A percentile compares a stretch with the other conserved stretches of the same genome.
These are phyloP conservation scores for Crithidia sp. DNA, from an alignment of 208 protist species.

Conservation along the genomic window DNA sequence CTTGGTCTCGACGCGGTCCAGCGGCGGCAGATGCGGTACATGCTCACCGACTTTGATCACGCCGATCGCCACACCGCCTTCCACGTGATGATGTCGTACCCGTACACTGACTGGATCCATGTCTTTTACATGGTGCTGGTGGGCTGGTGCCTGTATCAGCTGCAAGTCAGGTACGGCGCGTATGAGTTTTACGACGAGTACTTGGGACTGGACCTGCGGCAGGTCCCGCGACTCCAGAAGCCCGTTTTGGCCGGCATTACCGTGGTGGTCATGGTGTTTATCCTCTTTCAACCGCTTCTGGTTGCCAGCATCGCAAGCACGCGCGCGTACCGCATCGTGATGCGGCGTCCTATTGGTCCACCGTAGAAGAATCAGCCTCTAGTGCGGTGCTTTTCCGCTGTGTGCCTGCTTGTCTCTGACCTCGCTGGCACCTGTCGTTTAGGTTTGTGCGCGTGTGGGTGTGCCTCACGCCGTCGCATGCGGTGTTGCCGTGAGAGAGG, in stretches of 20 bases:
- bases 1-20: conserved; percentile 80
- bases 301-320: conserved; percentile 85
- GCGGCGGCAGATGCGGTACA: conserved; percentile 83
- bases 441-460: too few species aligned
- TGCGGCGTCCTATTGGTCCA: conserved; percentile 82
- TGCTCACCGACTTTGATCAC: conserved; percentile 89
- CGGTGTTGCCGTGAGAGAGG: too few species aligned
- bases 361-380: conserved; percentile 38
- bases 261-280: conserved; percentile 73
- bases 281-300: conserved; percentile 80
- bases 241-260: conserved; percentile 72
- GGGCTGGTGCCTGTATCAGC: conserved; percentile 69
- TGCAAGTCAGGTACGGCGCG: conserved; percentile 66
- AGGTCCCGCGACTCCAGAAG: conserved; percentile 77
- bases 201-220: conserved; percentile 81
- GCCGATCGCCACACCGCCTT: conserved; percentile 76
- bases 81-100: conserved; percentile 93
- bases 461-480: too few species aligned
- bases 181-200: conserved; percentile 92
- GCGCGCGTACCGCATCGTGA: conserved; percentile 80
- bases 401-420: too few species aligned
- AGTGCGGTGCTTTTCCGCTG: background rate
- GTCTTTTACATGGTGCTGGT: conserved; percentile 83
- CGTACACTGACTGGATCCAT: conserved; percentile 89
- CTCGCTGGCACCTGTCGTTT: too few species aligned